Conservation (phyloP, 495 filamentous ascomycete species). For the Glutinoglossum americanum region DNA sequence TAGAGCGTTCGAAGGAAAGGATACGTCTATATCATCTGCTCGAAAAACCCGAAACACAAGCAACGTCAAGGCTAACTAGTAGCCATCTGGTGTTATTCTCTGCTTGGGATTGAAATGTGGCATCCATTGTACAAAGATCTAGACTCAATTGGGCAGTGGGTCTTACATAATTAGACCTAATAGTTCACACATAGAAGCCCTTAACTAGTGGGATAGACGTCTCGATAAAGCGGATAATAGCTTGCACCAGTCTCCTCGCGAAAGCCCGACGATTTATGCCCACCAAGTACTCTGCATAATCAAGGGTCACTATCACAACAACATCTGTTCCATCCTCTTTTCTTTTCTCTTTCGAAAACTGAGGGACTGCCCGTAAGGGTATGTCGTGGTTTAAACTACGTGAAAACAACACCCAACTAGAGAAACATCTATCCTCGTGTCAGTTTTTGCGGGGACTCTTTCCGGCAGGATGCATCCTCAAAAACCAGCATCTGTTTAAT, state of each 20-base stretch:
- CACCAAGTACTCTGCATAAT: background rate
- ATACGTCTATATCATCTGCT: slow-evolving; percentile 23
- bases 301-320: too few species aligned
- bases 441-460: too few species aligned
- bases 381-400: too few species aligned
- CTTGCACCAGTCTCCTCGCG: background rate
- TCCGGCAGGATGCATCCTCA: too few species aligned
- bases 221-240: background rate
- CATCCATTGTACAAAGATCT: background rate
- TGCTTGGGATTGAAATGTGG: background rate
- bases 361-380: too few species aligned
- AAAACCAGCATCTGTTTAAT: too few species aligned
- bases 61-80: slow-evolving; percentile 5
- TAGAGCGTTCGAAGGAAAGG: slow-evolving; percentile 19
- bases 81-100: background rate
- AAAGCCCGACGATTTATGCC: background rate
- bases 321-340: too few species aligned
- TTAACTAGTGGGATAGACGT: background rate
- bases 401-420: too few species aligned
- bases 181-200: background rate
- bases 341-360: too few species aligned
- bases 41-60: slow-evolving; percentile 22
- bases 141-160: background rate
- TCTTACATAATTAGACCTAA: background rate
- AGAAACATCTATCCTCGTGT: too few species aligned